A percentile compares a stretch with the other conserved stretches of the same genome.
Evolutionary conservation across 768 basidiomycete genomes (phyloP).

Genomic region (Calocybe cyanea): DNA sequence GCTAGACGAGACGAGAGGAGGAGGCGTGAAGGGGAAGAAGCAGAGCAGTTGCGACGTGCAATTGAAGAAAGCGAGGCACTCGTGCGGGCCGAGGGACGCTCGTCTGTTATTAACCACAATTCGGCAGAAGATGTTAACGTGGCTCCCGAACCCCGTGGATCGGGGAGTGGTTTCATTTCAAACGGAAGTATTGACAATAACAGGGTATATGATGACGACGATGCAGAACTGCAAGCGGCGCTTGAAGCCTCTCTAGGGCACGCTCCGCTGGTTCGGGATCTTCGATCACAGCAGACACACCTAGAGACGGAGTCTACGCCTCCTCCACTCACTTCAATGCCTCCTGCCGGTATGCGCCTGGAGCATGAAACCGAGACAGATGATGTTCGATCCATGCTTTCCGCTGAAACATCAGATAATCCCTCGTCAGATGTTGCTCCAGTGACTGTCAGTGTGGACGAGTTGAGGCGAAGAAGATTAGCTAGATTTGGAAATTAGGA

Average conservation of each 20-base stretch:
- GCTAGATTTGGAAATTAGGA: conserved; percentile 59
- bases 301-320: conserved; percentile 3
- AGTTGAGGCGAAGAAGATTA: conserved; percentile 59
- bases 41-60: conserved; percentile 54
- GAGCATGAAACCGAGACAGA: conserved; percentile 20
- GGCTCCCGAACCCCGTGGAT: not conserved
- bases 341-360: not conserved
- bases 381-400: conserved; percentile 34
- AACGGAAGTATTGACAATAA: conserved; percentile 16
- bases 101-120: conserved; percentile 13
- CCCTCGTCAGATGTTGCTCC: conserved; percentile 20
- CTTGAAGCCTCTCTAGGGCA: conserved; percentile 76
- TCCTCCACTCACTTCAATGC: not conserved
- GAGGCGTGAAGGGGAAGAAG: conserved; percentile 46
- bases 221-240: conserved; percentile 84
- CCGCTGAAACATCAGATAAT: conserved; percentile 29
- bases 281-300: conserved; percentile 21
- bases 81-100: conserved; percentile 26
- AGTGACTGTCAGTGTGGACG: conserved; percentile 53
- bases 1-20: conserved; percentile 28
- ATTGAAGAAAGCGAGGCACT: conserved; percentile 58
- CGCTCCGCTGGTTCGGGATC: conserved; percentile 48
- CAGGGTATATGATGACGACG: conserved; percentile 80
- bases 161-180: not conserved
- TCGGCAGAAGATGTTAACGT: conserved; percentile 13